Evolutionary conservation across 129 eudicot species (phyloP), one percentile per base, ranked within the genome.

Genomic region (Chrysanthemum lavandulifolium): DNA sequence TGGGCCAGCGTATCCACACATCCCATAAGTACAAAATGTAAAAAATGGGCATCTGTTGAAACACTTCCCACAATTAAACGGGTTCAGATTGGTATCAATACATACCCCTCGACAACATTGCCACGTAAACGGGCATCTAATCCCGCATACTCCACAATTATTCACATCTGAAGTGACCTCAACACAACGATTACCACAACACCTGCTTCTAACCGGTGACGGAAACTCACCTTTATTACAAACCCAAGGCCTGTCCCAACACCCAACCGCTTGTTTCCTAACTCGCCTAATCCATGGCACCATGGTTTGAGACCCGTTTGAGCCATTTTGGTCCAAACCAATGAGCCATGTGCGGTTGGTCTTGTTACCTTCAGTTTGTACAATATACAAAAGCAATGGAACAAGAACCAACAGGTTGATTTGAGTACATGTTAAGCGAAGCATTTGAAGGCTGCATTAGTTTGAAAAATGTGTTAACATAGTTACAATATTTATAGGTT

Each of bases 51-150:
- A 92, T 51, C 80, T 73, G 15, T 81, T 80, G 29, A 63, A 73
- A 72, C 97, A 92, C 1, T 76, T 72, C 0, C 97, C 97, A 6
- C 96, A 89, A 54, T 92, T 77, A 54, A 84, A 88, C 12, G 89
- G 91, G 74, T 80, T 92, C 0, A 40, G 19, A 7, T 75, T 83
- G 2, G 81, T 79, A 76, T 92, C 73, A 0, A 73, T 53, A 63
- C 97, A 92, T n/a, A 83, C 3, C 25, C 97, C 96, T 49, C 79
- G 68, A 29, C 97, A 92, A 31, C 97, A 92, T 56, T 84, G 85
- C 91, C 89, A 71, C 36, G 76, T 84, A 69, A 79, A 92, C 8
- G 89, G 94, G 70, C 97, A 92, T 65, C 91, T 77, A 13, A 85
- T 68, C 54, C 94, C 91, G 9, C 97, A 92, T 29, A 84, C 77